Evolutionary conservation across 2,329 filamentous ascomycete genomes (phyloP), one percentile per base, ranked within the genome.

Genomic region (Aspergillus quadrilineatus): DNA sequence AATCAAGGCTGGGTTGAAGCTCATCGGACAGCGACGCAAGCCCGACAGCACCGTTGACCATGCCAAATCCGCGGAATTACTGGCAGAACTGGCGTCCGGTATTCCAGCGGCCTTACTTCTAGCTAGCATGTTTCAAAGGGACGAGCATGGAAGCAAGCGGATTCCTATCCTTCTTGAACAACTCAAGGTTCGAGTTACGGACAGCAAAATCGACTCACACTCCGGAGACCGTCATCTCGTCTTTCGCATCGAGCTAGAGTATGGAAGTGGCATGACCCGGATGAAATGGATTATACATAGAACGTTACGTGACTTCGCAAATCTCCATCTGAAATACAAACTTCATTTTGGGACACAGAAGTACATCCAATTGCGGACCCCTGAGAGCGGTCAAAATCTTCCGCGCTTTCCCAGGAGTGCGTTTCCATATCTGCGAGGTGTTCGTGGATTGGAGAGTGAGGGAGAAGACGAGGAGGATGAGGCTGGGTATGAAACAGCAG

Each of bases 211-310:
- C 58, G 85, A 89, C 43, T 74, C 75, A 10, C 70, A 76, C 58
- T 73, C 76, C 41, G 78, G 82, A 60, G 80, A 87, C 66, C 76
- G 92, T 30, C 94, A 97, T 73, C 86, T 90, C 67, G 82, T 94
- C 7, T 96, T 97, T 73, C 88, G 88, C 44, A 92, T 99, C 55
- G 91, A 96, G 65, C 80, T 99, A 14, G 94, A 99, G 71, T 99
- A 99, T 71, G 94, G 94, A 12, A 97, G 90, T 69, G 95, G 94
- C 0, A 85, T 94, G 55, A 97, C 93, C 53, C 85, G 94, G 56
- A 97, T 99, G 95, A 90, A 90, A 69, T 99, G 94, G 94, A 88
- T 90, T 15, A 90, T 99, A 57, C 87, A 91, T 66, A 85, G 94
- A 53, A 92, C 90, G 8, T 83, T 97, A 39, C 83, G 86, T 65